A percentile compares a stretch with the other conserved stretches of the same genome.
Evolutionary conservation across 805 yeast genomes (phyloP).

Genomic region (Lipomyces chichibuensis): DNA sequence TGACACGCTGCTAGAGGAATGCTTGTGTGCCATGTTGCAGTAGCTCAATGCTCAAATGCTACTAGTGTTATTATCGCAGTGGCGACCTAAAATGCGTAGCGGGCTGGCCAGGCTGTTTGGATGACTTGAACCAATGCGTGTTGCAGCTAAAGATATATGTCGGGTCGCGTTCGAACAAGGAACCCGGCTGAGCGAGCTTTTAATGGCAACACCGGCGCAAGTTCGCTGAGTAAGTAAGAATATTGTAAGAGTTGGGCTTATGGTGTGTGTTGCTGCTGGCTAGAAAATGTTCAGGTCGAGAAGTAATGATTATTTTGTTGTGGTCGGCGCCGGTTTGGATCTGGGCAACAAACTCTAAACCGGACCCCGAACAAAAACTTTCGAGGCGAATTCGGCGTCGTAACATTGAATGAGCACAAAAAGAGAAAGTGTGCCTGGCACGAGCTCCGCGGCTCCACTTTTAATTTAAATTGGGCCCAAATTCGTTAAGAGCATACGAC

Average conservation of each 20-base stretch:
- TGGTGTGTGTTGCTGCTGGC: not conserved
- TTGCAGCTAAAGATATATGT: not conserved
- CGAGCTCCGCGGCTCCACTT: not conserved
- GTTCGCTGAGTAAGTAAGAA: not conserved
- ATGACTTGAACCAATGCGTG: not conserved
- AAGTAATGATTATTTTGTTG: no score
- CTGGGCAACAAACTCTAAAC: not conserved
- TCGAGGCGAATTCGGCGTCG: not conserved
- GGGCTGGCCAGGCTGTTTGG: not conserved
- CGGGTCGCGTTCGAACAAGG: not conserved
- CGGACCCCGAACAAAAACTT: not conserved
- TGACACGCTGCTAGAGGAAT: conserved; percentile 8
- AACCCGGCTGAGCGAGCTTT: not conserved
- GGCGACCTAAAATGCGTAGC: not conserved
- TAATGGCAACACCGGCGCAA: not conserved
- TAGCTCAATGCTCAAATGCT: not conserved
- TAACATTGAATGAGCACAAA: not conserved
- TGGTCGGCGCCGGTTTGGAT: no score
- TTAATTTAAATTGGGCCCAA: not conserved
- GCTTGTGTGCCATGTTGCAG: conserved; percentile 5
- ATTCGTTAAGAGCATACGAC: not conserved
- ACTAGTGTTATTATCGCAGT: not conserved
- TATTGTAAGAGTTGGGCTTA: not conserved
- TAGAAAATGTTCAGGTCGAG: not conserved
- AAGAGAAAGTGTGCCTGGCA: not conserved